Evolutionary conservation across 805 yeast species (phyloP).

Genomic region (Candida namnaoensis): DNA sequence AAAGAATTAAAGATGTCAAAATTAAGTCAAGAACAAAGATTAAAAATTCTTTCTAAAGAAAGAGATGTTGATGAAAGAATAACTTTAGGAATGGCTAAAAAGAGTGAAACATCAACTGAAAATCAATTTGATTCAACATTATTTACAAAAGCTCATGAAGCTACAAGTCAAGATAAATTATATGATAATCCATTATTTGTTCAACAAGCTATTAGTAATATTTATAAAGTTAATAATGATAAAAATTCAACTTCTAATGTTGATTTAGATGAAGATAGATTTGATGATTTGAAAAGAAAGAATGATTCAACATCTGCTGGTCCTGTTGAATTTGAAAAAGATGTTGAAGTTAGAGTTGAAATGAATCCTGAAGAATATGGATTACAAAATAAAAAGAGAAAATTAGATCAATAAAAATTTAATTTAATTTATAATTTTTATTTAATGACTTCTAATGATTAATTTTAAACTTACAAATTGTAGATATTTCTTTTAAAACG

Average conservation of each 20-base stretch:
- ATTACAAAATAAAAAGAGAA: constrained; percentile 11
- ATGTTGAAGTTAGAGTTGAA: constrained; percentile 7
- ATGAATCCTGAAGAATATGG: constrained; percentile 12
- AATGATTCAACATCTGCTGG: constrained; percentile 20
- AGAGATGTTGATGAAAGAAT: constrained; percentile 51
- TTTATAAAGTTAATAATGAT: constrained; percentile 30
- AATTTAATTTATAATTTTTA: too few relatives aligned
- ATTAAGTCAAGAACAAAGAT: constrained; percentile 35
- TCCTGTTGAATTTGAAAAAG: constrained; percentile 39
- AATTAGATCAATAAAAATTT: too few relatives aligned
- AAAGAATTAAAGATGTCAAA: constrained; percentile 33
- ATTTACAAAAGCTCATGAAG: constrained; percentile 36
- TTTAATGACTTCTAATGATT: too few relatives aligned
- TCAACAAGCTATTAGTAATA: constrained; percentile 39
- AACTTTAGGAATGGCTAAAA: constrained; percentile 38
- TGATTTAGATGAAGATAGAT: constrained; percentile 13
- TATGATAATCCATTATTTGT: constrained; percentile 55
- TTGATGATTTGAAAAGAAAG: constrained; percentile 10
- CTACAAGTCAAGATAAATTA: constrained; percentile 32
- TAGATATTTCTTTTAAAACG: too few relatives aligned
- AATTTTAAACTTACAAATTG: too few relatives aligned
- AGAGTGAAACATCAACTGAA: constrained; percentile 25
- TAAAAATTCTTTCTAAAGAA: constrained; percentile 33
- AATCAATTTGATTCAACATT: constrained; percentile 51
- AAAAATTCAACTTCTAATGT: constrained; percentile 4